Evolutionary conservation across 345 rosid species (phyloP), one percentile per base, ranked within the genome.

Genomic region (Eucalyptus paniculata): DNA sequence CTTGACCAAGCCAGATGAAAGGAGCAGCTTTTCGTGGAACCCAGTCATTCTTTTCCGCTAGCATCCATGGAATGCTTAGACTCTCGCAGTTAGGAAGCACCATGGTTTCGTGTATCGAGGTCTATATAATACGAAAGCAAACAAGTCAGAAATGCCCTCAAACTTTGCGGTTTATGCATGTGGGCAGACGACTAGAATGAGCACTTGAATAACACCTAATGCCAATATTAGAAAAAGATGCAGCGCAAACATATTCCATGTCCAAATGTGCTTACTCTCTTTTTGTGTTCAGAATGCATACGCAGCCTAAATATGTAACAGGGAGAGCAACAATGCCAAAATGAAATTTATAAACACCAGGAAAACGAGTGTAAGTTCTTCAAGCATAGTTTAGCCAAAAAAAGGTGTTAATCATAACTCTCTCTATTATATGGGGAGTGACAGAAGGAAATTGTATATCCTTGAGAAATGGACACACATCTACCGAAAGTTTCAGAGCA

Each of bases 41-140:
- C 99, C 99, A 98, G 91, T 98, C 99, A 89, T 98, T 93, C 90
- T 96, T 96, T 87, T 98, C 99, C 12, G 98, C 97, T 89, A 93
- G 88, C 99, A 98, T 98, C 94, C 96, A 94, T 19, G 99, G 97
- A 92, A 98, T 92, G 90, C 94, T 92, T 87, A 94, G 28, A 85
- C 95, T 94, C 92, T 96, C 98, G 87, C 96, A 94, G 91, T 98
- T 98, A n/a, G 99, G 99, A 86, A 96, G 98, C 67, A 98, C 99
- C 95, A 98, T 86, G 17, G 94, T 93, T 58, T 96, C 99, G 51
- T 94, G 92, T 86, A 98, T 95, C 5, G 94, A 90, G 14, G 92
- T 92, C 99, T 98, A 77, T 23, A 77, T 26, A 77, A 40, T 6
- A 77, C 16, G 16, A 40, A 44, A 77, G 47, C 16, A 77, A 40